Conservation (phyloP, 1,284 basidiomycete genomes). For the Rhodotorula sp. region DNA sequence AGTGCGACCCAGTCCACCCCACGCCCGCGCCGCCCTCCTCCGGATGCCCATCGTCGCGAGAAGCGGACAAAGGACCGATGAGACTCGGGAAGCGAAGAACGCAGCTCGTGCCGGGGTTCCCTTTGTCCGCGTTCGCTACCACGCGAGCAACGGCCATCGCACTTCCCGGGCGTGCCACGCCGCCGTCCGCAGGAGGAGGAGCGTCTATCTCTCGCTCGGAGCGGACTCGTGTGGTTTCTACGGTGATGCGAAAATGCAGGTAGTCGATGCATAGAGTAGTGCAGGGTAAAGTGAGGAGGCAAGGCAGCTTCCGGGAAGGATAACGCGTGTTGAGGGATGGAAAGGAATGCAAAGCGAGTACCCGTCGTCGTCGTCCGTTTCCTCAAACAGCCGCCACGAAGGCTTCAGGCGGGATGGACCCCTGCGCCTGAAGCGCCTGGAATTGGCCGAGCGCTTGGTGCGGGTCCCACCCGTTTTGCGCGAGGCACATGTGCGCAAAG, state of each 20-base stretch:
- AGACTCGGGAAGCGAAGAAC: no score
- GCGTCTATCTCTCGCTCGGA: not conserved
- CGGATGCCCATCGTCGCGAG: no score
- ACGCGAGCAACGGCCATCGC: no score
- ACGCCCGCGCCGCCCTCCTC: no score
- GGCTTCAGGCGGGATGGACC: conserved; percentile 35
- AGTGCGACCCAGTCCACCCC: no score
- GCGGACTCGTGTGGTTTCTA: not conserved
- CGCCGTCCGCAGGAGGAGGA: not conserved
- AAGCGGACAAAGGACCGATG: no score
- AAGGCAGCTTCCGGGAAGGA: not conserved
- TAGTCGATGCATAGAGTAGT: not conserved
- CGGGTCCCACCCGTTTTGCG: conserved; percentile 50
- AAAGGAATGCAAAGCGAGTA: no score
- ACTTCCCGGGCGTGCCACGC: no score
- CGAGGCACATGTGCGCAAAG: conserved; percentile 50
- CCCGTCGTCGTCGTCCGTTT: no score
- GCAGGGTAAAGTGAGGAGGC: not conserved
- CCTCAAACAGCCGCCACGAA: conserved; percentile 3
- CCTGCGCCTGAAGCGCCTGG: conserved; percentile 44
- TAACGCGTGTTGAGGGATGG: not conserved
- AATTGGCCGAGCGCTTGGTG: conserved; percentile 47
- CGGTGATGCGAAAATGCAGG: not conserved
- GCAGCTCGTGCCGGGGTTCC: no score
- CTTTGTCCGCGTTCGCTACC: no score